A percentile compares a stretch with the other conserved stretches of the same genome.
Evolutionary conservation across 805 yeast species (phyloP).

Genomic region (Saturnispora ahearnii): DNA sequence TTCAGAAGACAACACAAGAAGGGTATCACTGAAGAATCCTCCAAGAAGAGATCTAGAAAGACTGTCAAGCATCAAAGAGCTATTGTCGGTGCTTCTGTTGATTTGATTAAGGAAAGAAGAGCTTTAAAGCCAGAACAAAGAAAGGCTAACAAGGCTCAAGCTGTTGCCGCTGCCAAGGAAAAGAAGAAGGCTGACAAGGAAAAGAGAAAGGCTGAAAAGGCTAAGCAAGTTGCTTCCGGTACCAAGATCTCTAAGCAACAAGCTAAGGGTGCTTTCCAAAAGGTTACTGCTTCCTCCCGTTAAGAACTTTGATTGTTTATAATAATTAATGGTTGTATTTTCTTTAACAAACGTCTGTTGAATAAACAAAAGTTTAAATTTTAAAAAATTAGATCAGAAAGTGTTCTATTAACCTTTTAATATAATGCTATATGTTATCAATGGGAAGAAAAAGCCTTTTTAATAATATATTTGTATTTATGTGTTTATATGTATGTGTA

Average conservation of each 20-base stretch:
- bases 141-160: constrained; percentile 94
- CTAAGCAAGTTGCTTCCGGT: constrained; percentile 68
- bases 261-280: constrained; percentile 97
- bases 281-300: constrained; percentile 95
- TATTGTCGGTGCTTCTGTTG: constrained; percentile 98
- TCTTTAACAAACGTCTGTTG: background rate
- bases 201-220: constrained; percentile 91
- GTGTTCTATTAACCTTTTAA: too few relatives aligned
- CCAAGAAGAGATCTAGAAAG: constrained; percentile 97
- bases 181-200: constrained; percentile 88
- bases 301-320: constrained; percentile 33
- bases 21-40: constrained; percentile 97
- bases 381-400: too few relatives aligned
- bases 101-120: constrained; percentile 97
- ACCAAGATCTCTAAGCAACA: constrained; percentile 90
- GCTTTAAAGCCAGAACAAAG: constrained; percentile 92
- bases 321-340: constrained; percentile 7
- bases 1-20: constrained; percentile 99
- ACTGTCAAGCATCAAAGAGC: constrained; percentile 98
- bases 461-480: too few relatives aligned
- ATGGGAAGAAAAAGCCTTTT: too few relatives aligned
- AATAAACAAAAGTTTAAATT: too few relatives aligned
- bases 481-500: too few relatives aligned
- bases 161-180: constrained; percentile 75
- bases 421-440: too few relatives aligned